phyloP scores from a whole-genome alignment of 805 yeast species.

The Blastobotrys terrestris region DNA sequence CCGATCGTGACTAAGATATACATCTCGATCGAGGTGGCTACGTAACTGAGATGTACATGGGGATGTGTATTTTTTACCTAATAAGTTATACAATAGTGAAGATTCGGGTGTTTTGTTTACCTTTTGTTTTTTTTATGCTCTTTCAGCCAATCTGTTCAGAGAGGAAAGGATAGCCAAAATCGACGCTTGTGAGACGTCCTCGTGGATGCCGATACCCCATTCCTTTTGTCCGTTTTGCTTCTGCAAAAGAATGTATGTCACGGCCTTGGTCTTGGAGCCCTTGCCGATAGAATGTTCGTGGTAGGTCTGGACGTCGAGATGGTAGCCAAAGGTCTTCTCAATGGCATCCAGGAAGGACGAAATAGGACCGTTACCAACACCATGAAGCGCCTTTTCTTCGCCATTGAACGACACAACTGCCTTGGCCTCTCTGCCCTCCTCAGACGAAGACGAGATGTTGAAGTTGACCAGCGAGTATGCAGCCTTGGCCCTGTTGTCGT shows the following conservation, averaged over 20 bases:
- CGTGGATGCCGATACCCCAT: conserved; percentile 94
- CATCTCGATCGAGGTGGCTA: not conserved
- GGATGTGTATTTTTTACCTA: not conserved
- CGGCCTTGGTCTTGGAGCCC: conserved; percentile 68
- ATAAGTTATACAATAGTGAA: not conserved
- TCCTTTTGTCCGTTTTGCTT: conserved; percentile 37
- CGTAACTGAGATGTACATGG: not conserved
- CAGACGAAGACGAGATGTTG: conserved; percentile 28
- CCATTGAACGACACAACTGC: conserved; percentile 48
- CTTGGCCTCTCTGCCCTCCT: conserved; percentile 40
- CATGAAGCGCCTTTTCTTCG: conserved; percentile 37
- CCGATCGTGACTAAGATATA: not conserved
- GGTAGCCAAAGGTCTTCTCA: conserved; percentile 40
- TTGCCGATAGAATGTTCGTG: conserved; percentile 76
- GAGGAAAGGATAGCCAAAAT: conserved; percentile 43
- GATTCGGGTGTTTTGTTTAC: not conserved
- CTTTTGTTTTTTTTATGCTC: not conserved
- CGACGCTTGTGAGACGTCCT: conserved; percentile 84
- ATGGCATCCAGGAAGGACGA: conserved; percentile 68
- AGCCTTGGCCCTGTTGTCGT: conserved; percentile 20
- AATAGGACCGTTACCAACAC: conserved; percentile 78
- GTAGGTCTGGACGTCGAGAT: conserved; percentile 60
- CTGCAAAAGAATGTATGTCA: conserved; percentile 62
- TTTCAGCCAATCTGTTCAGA: conserved; percentile 27
- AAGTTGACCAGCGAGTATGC: conserved; percentile 40